Evolutionary conservation across 257 asterid genomes (phyloP), one percentile per base, ranked within the genome.

Genomic region (Gentiana straminea): DNA sequence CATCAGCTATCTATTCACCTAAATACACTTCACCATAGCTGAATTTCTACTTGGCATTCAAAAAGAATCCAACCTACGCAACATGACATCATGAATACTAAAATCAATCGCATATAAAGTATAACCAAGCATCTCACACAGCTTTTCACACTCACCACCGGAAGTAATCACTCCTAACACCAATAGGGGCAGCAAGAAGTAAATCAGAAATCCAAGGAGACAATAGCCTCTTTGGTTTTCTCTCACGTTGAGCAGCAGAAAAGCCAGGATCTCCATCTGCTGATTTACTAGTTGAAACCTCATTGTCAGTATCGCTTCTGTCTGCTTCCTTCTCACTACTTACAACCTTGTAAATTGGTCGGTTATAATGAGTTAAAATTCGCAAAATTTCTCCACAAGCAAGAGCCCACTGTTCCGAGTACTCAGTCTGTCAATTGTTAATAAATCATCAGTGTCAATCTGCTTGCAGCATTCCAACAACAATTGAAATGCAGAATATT

Each of bases 371-470:
- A 24, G 95, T 92, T 73, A 92, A 71, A 69, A 92, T 82, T 67
- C 99, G 70, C 75, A 92, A 76, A 64, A 88, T 92, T 71, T 92
- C 99, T 65, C 98, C 97, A 71, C 98, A 92, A 65, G 95, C 97
- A 64, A 92, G 89, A 68, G 97, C 98, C 98, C 98, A 92, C 74
- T 92, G 95, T 72, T 92, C 98, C 44, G 97, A 88, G 68, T 88
- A 85, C 62, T 81, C 98, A 34, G 77, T 85, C 98, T 92, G 89
- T 60, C 35, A 73, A 64, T 65, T 49, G 43, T 45, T 57, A 69
- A 64, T 35, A 52, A 62, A 62, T 56, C 47, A 62, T 55, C 49
- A 60, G 55, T 8, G 10, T 68, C 62, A 74, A 56, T 56, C 41
- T 57, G 69, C 65, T 58, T 72, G 49, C 36, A 58, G 41, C 13